Conservation (phyloP, 2,329 filamentous ascomycete genomes). For the Nemania diffusa region DNA sequence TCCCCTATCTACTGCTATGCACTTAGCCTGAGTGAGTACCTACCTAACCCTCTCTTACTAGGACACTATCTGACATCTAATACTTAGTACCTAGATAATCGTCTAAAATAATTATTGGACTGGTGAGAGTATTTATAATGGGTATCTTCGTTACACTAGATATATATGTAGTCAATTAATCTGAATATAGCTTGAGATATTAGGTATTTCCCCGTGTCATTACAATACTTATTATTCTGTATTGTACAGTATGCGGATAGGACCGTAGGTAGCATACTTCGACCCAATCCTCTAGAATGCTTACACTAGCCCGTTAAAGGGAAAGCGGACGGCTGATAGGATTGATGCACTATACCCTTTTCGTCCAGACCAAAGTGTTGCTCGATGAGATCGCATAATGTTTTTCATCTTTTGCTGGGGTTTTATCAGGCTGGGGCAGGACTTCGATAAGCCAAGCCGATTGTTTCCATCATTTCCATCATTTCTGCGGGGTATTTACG, state of each 20-base stretch:
- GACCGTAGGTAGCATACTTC: no score
- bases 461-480: slow-evolving; percentile 17
- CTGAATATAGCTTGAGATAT: background rate
- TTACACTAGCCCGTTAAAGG: background rate
- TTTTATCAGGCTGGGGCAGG: slow-evolving; percentile 31
- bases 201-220: no score
- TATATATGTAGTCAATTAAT: background rate
- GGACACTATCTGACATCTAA: no score
- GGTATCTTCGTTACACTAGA: background rate
- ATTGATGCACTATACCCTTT: background rate
- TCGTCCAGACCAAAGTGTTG: slow-evolving; percentile 39
- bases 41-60: no score
- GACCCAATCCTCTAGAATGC: background rate
- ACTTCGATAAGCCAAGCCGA: slow-evolving; percentile 40
- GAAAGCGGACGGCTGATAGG: slow-evolving; percentile 17
- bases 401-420: slow-evolving; percentile 24
- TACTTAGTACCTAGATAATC: no score
- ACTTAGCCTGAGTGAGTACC: no score
- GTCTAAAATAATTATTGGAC: background rate
- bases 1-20: background rate
- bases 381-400: slow-evolving; percentile 49
- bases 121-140: no score
- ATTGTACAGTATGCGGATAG: no score
- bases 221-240: no score
- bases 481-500: slow-evolving; percentile 33